Base-by-base conservation (phyloP, 495 filamentous ascomycete species). In the Rhypophila decipiens region DNA sequence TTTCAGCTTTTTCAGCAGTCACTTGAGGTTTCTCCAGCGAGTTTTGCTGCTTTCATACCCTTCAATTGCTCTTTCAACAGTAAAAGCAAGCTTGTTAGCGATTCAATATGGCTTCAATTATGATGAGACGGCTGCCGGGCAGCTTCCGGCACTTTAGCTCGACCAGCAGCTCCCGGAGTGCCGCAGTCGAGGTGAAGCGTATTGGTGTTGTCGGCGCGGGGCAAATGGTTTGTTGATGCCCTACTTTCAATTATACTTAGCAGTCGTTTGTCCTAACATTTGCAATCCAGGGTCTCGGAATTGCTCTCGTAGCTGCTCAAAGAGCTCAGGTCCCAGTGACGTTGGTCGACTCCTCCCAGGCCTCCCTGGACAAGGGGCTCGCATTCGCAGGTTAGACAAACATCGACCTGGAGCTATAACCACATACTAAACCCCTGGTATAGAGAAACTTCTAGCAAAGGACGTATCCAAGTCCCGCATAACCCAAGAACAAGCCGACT, bases 171-270 rank as follows among this genome's bases (percentile, higher is more conserved):
- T 68, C 72, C 38, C 64, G 69, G 27, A 7, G 7, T 7, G 27
- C 27, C 52, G 78, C 81, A 56, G 78, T 80, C 56, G 83, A 90
- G 68, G 86, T 97, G 38, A 94, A 90, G 70, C 84, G 80, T 44
- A 70, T 98, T 17, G 93, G 93, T 47, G 94, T 99, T 24, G 71
- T 99, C 56, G 94, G 94, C 49, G 93, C 91, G 39, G 94, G 94
- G 15, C 94, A 97, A 65, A 97, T 97, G 89, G 89, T 21, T 37
- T n/a, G 15, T 39, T 39, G 36, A 39, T 2, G 10, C 24, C 23
- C 22, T n/a, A 39, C 42, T 23, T 8, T 5, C 15, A 35, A 24
- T 29, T 12, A n/a, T n/a, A n/a, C n/a, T n/a, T n/a, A n/a, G n/a
- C n/a, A n/a, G n/a, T n/a, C n/a, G n/a, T n/a, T n/a, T n/a, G n/a